phyloP scores from a whole-genome alignment of 1,284 basidiomycete species.

The Pseudozyma pruni region DNA sequence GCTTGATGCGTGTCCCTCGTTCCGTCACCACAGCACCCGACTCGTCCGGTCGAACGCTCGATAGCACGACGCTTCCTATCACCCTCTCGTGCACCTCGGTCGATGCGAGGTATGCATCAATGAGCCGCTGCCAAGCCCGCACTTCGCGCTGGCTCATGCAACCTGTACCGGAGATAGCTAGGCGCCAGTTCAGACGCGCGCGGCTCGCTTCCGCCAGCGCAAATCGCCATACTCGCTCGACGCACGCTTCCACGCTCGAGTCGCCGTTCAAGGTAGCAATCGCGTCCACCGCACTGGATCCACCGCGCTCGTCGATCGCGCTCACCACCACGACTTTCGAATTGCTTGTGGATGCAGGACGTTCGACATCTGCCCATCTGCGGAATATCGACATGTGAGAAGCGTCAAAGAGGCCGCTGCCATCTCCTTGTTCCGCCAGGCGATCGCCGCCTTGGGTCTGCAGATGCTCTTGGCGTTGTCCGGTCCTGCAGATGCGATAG shows the following conservation, averaged over 20 bases:
- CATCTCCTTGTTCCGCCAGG: background rate
- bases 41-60: slow-evolving; percentile 33
- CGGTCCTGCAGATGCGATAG: slow-evolving; percentile 22
- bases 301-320: slow-evolving; percentile 49
- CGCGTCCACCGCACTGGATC: slow-evolving; percentile 22
- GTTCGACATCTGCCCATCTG: background rate
- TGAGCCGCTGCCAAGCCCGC: slow-evolving; percentile 23
- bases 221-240: slow-evolving; percentile 44
- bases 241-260: slow-evolving; percentile 19
- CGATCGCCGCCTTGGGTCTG: background rate
- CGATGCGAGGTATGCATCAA: slow-evolving; percentile 8
- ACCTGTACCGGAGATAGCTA: slow-evolving; percentile 35
- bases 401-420: background rate
- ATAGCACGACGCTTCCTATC: slow-evolving; percentile 18
- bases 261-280: slow-evolving; percentile 6
- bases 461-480: background rate
- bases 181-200: slow-evolving; percentile 40
- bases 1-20: slow-evolving; percentile 1
- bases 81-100: slow-evolving; percentile 2
- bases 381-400: slow-evolving; percentile 3
- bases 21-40: slow-evolving; percentile 15
- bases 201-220: slow-evolving; percentile 35
- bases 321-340: slow-evolving; percentile 36
- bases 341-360: background rate
- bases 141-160: slow-evolving; percentile 26